Percentiles rank a stretch among this genome's conserved stretches.
phyloP scores from a whole-genome alignment of 2,329 filamentous ascomycete species.

The Mycosphaerella arachidis region DNA sequence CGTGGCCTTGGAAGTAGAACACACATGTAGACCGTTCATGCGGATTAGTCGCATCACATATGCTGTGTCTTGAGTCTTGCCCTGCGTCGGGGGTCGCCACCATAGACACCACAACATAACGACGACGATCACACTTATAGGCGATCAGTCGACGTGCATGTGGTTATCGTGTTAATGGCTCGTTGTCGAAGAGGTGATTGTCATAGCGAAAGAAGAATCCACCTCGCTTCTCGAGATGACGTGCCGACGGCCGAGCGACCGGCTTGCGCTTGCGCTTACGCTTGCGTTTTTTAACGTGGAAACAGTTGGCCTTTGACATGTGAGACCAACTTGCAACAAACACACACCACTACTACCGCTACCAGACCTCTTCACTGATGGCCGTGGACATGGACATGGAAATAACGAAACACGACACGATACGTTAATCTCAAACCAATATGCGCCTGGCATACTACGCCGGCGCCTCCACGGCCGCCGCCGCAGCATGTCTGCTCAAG shows the following conservation, averaged over 20 bases:
- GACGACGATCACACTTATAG: no score
- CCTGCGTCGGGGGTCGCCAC: no score
- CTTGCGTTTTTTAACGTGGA: neutral
- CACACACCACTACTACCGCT: neutral
- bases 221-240: neutral
- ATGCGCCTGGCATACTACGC: constrained; percentile 34
- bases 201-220: neutral
- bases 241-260: neutral
- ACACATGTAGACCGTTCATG: no score
- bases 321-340: neutral
- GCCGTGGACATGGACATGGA: constrained; percentile 24
- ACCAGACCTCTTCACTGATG: constrained; percentile 26
- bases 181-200: no score
- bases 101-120: no score
- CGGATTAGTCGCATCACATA: no score
- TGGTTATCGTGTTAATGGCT: no score
- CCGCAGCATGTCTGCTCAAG: constrained; percentile 76
- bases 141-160: no score
- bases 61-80: no score
- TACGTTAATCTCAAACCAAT: constrained; percentile 5
- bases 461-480: constrained; percentile 69
- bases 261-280: neutral
- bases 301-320: constrained; percentile 3
- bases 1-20: no score
- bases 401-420: constrained; percentile 5